These are phyloP conservation scores for Pleurotus eryngii DNA, from an alignment of 768 basidiomycete genomes.

Conservation along the genomic window DNA sequence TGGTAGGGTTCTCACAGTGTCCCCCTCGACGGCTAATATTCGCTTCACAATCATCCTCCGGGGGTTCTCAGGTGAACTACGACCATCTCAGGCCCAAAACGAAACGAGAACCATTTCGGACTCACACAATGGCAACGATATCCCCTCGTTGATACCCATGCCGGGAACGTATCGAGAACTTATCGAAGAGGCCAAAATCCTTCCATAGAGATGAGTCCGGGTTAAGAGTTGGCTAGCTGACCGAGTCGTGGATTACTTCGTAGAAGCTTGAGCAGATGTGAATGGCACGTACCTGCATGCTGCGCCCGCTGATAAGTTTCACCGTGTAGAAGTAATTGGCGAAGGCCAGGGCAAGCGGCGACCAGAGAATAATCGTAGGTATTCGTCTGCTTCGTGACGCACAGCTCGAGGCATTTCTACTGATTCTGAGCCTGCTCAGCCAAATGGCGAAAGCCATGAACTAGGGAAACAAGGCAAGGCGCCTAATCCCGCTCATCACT, in stretches of 20 bases:
- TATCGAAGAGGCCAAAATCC: slow-evolving; percentile 66
- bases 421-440: neutral
- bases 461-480: neutral
- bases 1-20: slow-evolving; percentile 62
- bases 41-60: slow-evolving; percentile 60
- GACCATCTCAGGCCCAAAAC: neutral
- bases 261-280: neutral
- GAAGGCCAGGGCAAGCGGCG: slow-evolving; percentile 48
- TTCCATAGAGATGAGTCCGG: slow-evolving; percentile 61
- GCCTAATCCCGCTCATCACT: neutral
- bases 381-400: neutral
- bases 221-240: slow-evolving; percentile 62
- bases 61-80: slow-evolving; percentile 59
- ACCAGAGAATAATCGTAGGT: slow-evolving; percentile 44
- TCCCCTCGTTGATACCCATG: slow-evolving; percentile 51
- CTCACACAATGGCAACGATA: slow-evolving; percentile 61
- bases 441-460: neutral
- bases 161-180: slow-evolving; percentile 34
- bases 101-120: neutral
- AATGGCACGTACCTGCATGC: slow-evolving; percentile 62
- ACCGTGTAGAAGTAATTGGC: slow-evolving; percentile 49
- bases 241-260: neutral
- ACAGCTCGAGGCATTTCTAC: neutral
- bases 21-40: slow-evolving; percentile 61
- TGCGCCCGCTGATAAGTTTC: slow-evolving; percentile 55